Evolutionary conservation across 202 grass and related monocot genomes (phyloP).

Genomic region (Elaeis oleifera): DNA sequence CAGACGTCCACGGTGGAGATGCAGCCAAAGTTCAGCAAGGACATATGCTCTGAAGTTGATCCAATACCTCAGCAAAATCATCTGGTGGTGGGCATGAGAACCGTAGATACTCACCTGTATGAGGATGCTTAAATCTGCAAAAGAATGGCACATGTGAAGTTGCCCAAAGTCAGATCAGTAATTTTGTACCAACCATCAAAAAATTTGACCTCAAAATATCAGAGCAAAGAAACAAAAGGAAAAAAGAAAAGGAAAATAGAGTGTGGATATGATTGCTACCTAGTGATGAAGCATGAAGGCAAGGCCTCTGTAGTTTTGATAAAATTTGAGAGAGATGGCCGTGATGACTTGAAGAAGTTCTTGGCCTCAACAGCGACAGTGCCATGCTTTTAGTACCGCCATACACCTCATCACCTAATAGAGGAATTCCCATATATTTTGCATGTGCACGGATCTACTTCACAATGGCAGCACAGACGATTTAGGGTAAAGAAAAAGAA

Average conservation of each 20-base stretch:
- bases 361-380: slow-evolving; percentile 58
- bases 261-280: slow-evolving; percentile 33
- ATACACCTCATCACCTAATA: slow-evolving; percentile 84
- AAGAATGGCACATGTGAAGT: not conserved
- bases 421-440: slow-evolving; percentile 66
- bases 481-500: slow-evolving; percentile 16
- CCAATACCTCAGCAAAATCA: slow-evolving; percentile 53
- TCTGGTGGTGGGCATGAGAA: slow-evolving; percentile 70
- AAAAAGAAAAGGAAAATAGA: slow-evolving; percentile 2
- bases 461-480: slow-evolving; percentile 1
- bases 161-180: not conserved
- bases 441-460: slow-evolving; percentile 78
- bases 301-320: slow-evolving; percentile 72
- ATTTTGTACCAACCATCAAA: too few relatives aligned
- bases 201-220: too few relatives aligned
- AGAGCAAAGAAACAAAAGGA: not conserved
- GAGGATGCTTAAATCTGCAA: slow-evolving; percentile 78
- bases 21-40: too few relatives aligned
- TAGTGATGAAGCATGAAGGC: slow-evolving; percentile 78
- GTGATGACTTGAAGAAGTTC: slow-evolving; percentile 42
- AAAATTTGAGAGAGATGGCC: slow-evolving; percentile 39
- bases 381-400: slow-evolving; percentile 80
- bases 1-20: too few relatives aligned
- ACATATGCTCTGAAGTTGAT: slow-evolving; percentile 31
- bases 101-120: slow-evolving; percentile 47